Conservation (phyloP, 2,329 filamentous ascomycete species). For the Alternaria rosae region DNA sequence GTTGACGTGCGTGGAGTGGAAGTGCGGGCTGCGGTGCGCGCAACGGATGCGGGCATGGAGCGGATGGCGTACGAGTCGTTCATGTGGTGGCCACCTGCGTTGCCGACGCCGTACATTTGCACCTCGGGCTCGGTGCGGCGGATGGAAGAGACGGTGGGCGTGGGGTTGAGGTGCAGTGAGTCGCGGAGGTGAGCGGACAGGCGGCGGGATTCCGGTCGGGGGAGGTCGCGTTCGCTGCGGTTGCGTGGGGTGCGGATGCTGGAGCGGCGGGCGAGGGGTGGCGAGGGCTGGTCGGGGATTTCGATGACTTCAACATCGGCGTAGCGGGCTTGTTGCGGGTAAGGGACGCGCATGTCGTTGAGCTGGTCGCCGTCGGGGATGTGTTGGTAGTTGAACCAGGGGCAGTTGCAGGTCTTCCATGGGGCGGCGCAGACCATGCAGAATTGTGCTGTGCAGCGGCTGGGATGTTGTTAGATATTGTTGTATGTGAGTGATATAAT, state of each 20-base stretch:
- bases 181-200: conserved; percentile 62
- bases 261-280: conserved; percentile 33
- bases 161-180: conserved; percentile 46
- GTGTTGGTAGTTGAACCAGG: conserved; percentile 73
- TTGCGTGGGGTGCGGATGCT: conserved; percentile 36
- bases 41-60: conserved; percentile 37
- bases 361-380: conserved; percentile 62
- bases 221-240: conserved; percentile 39
- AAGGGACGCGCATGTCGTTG: conserved; percentile 45
- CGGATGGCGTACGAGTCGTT: conserved; percentile 58
- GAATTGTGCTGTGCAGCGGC: conserved; percentile 82
- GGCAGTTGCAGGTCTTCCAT: conserved; percentile 85
- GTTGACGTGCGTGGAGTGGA: conserved; percentile 28
- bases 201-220: neutral
- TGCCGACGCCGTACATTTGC: conserved; percentile 60
- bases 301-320: conserved; percentile 45
- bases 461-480: conserved; percentile 41
- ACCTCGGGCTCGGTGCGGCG: conserved; percentile 52
- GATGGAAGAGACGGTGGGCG: conserved; percentile 30
- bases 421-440: conserved; percentile 84
- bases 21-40: conserved; percentile 35
- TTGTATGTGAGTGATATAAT: conserved; percentile 12
- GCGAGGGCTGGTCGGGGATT: conserved; percentile 32
- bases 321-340: conserved; percentile 27
- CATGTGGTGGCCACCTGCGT: conserved; percentile 65